These are phyloP conservation scores for Scleromitrula shiraiana DNA, from an alignment of 2,329 filamentous ascomycete species.

Conservation along the genomic window DNA sequence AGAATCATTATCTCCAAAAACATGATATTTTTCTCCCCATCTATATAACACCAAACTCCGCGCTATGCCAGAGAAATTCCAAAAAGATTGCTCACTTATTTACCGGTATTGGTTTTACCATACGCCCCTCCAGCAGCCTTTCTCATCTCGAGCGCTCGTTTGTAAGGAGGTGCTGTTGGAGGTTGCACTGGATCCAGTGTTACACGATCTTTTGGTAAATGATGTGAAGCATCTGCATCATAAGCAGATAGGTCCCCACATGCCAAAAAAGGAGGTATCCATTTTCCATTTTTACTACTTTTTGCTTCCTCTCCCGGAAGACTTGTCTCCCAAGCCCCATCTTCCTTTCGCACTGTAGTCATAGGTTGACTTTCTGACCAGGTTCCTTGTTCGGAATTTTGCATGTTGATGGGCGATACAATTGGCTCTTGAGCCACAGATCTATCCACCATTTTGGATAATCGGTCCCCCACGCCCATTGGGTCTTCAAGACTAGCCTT, in stretches of 20 bases:
- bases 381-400: constrained; percentile 37
- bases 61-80: neutral
- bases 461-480: constrained; percentile 53
- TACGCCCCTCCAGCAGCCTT: constrained; percentile 63
- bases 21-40: neutral
- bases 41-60: constrained; percentile 1
- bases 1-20: too few relatives aligned
- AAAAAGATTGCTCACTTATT: neutral
- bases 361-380: constrained; percentile 31
- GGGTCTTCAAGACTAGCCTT: constrained; percentile 68
- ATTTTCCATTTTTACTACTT: constrained; percentile 45
- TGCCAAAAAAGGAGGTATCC: constrained; percentile 95
- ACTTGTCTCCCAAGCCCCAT: constrained; percentile 22
- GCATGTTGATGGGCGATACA: constrained; percentile 36
- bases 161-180: constrained; percentile 92
- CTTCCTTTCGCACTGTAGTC: constrained; percentile 12
- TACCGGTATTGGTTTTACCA: constrained; percentile 21
- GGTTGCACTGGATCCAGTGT: constrained; percentile 90
- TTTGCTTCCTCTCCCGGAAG: constrained; percentile 29
- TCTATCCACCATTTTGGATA: constrained; percentile 43
- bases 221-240: constrained; percentile 92
- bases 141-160: constrained; percentile 77
- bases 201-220: constrained; percentile 76
- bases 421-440: constrained; percentile 35
- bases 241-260: constrained; percentile 92